Evolutionary conservation across 1,139 yeast species (phyloP).

Genomic region (Kluyveromyces marxianus): DNA sequence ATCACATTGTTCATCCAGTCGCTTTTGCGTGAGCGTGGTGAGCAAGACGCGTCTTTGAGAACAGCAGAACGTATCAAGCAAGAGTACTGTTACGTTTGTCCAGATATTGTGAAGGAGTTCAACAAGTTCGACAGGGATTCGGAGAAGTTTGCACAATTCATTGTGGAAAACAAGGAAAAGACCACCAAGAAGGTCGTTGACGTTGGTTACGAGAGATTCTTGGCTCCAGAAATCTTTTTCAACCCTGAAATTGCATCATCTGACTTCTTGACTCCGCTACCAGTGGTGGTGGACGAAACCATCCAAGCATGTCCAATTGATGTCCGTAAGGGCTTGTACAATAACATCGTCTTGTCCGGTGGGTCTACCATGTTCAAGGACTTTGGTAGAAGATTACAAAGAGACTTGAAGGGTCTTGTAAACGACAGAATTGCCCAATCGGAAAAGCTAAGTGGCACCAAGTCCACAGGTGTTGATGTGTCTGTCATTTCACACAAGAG

Average conservation of each 20-base stretch:
- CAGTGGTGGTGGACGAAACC: slow-evolving; percentile 88
- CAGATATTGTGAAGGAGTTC: slow-evolving; percentile 95
- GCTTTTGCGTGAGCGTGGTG: slow-evolving; percentile 93
- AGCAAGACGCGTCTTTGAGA: slow-evolving; percentile 82
- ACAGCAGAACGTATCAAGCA: slow-evolving; percentile 97
- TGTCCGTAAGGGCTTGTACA: slow-evolving; percentile 92
- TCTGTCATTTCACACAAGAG: slow-evolving; percentile 95
- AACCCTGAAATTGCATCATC: slow-evolving; percentile 95
- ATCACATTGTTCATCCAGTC: slow-evolving; percentile 90
- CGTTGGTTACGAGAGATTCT: slow-evolving; percentile 93
- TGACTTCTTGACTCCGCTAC: slow-evolving; percentile 92
- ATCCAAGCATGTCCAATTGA: slow-evolving; percentile 95
- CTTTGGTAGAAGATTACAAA: slow-evolving; percentile 93
- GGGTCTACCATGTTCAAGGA: slow-evolving; percentile 99
- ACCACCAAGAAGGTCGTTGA: slow-evolving; percentile 64
- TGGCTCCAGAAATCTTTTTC: slow-evolving; percentile 98
- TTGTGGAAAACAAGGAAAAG: slow-evolving; percentile 75
- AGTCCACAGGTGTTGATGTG: slow-evolving; percentile 92
- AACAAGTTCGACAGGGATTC: slow-evolving; percentile 91
- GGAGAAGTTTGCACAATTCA: slow-evolving; percentile 86
- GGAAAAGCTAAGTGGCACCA: slow-evolving; percentile 73
- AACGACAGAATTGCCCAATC: slow-evolving; percentile 81
- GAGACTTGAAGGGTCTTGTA: slow-evolving; percentile 83
- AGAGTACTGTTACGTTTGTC: slow-evolving; percentile 93
- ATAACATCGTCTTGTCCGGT: slow-evolving; percentile 89